Evolutionary conservation across 1,284 basidiomycete genomes (phyloP).

Genomic region (Apiotrichum veenhuisii): DNA sequence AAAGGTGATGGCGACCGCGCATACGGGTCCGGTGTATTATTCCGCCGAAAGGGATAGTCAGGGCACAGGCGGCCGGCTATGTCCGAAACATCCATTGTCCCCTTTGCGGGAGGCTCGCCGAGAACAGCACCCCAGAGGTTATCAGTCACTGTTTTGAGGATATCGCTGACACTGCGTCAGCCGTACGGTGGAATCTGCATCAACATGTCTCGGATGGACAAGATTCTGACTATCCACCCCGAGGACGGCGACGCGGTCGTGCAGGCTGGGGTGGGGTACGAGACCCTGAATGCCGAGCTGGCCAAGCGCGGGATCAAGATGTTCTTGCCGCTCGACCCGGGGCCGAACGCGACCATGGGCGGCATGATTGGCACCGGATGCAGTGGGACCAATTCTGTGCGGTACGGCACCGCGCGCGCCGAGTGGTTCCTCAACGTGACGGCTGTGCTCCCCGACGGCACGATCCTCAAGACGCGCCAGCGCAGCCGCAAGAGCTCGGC

Average conservation of each 20-base stretch:
- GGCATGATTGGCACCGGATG: slow-evolving; percentile 80
- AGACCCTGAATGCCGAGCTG: slow-evolving; percentile 72
- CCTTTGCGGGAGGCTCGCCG: too few relatives aligned
- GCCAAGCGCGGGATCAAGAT: slow-evolving; percentile 66
- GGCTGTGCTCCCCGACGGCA: slow-evolving; percentile 78
- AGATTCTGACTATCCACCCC: slow-evolving; percentile 61
- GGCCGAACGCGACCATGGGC: slow-evolving; percentile 68
- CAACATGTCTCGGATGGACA: slow-evolving; percentile 78
- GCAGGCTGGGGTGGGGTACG: slow-evolving; percentile 75
- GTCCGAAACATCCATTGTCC: too few relatives aligned
- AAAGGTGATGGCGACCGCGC: neutral
- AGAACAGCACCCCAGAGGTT: too few relatives aligned
- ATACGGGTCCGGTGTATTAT: neutral
- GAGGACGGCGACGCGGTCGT: slow-evolving; percentile 74
- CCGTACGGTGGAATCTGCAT: slow-evolving; percentile 69
- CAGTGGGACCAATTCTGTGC: slow-evolving; percentile 69
- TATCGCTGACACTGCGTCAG: neutral
- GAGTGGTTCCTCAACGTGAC: slow-evolving; percentile 62
- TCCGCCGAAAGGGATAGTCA: too few relatives aligned
- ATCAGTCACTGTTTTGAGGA: too few relatives aligned
- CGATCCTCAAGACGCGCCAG: slow-evolving; percentile 84
- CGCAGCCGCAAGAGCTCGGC: slow-evolving; percentile 83
- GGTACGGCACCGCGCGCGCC: slow-evolving; percentile 76
- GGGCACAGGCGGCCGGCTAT: too few relatives aligned
- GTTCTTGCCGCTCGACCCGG: slow-evolving; percentile 76